Evolutionary conservation across 257 asterid genomes (phyloP), one percentile per base, ranked within the genome.

Genomic region (Phtheirospermum japonicum): DNA sequence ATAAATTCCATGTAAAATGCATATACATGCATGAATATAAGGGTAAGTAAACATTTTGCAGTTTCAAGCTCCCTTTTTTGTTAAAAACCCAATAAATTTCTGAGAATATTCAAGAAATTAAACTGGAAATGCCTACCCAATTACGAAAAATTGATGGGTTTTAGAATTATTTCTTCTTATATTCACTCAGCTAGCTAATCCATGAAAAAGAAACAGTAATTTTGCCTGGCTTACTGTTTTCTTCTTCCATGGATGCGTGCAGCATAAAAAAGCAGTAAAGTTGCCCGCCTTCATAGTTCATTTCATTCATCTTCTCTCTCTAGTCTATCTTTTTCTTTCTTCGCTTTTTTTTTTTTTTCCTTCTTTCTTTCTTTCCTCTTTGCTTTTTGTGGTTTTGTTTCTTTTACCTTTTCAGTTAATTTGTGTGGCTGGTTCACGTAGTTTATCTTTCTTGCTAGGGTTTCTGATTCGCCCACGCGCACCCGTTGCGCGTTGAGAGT

Each of bases 171-270:
- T 34, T 72, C 62, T 34, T 73, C 50, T 61, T 34, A 34, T 34
- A 5, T 34, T 34, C 0, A 2, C 40, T 34, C 69, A 49, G 69
- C 61, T 61, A 49, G 69, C 61, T 61, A 61, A 69, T 69, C 70
- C 69, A 58, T 65, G 80, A 68, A 59, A 73, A 68, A 72, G 75
- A 68, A 69, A 72, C 18, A 79, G 70, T 68, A 58, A 72, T 71
- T 77, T 70, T 46, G 10, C 17, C 69, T 79, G 75, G 69, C 78
- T 75, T 80, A 48, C 68, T 68, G 77, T 71, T 80, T 63, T 84
- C 86, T 89, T 17, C 49, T 42, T 83, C 94, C 94, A 73, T 77
- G 77, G 79, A 84, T 87, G 93, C 93, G 93, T 82, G 83, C 84
- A 84, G 79, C 85, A 75, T 78, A 79, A 82, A 85, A 83, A 79